Base-by-base conservation (phyloP, 306 rosid genomes). In the Sphenostylis stenocarpa region DNA sequence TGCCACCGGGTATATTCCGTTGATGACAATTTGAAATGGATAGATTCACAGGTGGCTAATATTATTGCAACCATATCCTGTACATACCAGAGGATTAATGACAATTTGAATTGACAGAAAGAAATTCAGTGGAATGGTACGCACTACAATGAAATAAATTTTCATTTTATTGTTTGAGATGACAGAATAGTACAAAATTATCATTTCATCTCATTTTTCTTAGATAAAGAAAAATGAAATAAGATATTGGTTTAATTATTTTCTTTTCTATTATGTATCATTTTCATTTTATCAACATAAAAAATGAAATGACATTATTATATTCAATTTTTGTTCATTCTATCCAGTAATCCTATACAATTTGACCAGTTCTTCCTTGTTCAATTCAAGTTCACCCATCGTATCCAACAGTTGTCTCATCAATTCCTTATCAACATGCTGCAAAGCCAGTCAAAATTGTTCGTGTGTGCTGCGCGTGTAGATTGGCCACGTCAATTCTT, bases 1-100 rank as follows among this genome's bases (percentile, higher is more conserved):
- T 57, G 82, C 43, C 75, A 39, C 26, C 10, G 49, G 55, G 70
- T 23, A 78, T 73, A 77, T 80, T 83, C 87, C 67, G 36, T 39
- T 55, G 47, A 24, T 49, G 63, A 51, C 52, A 41, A 47, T 38
- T 21, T 51, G 17, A 41, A 62, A 48, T 67, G 21, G 70, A 81
- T 56, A 57, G 47, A 34, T 51, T 7, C 66, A 34, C 44, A 39
- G 17, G 20, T 75, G 61, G 43, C 61, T 69, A 12, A 14, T 41
- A 64, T 61, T 16, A 21, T 49, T 33, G 38, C 65, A 49, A 39
- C 12, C 38, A 79, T 61, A 60, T 60, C 67, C 67, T 10, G 0
- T 31, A 6, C 21, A 15, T 16, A 62, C 45, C 3, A 29, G 41
- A 60, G 9, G 5, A 28, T 16, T 15, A 13, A 26, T 0, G 14